A percentile compares a stretch with the other conserved stretches of the same genome.
These are phyloP conservation scores for Neckera pumila DNA, from an alignment of 225 moss, liverwort and hornwort genomes.

Conservation along the genomic window DNA sequence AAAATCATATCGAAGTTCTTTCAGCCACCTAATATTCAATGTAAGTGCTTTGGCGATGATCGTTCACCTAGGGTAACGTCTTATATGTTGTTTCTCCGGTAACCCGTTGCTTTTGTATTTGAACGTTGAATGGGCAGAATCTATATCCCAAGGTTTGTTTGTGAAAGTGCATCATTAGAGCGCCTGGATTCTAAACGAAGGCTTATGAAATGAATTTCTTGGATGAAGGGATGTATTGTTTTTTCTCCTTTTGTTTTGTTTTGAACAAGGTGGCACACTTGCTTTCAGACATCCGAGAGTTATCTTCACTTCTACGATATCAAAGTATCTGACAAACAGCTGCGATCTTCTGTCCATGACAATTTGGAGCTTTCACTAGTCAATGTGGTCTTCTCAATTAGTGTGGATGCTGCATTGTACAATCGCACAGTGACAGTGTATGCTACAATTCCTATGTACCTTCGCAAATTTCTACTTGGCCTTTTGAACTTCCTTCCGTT, in stretches of 20 bases:
- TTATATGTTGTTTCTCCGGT: not conserved
- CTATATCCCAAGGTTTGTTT: not conserved
- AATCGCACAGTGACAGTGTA: constrained; percentile 78
- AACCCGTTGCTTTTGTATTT: not conserved
- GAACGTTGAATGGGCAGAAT: not conserved
- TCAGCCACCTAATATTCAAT: not conserved
- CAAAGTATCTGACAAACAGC: constrained; percentile 60
- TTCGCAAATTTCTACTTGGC: not conserved
- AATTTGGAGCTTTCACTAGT: constrained; percentile 56
- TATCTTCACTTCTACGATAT: constrained; percentile 84
- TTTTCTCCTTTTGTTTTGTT: not conserved
- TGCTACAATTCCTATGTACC: constrained; percentile 1
- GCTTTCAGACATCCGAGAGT: constrained; percentile 78
- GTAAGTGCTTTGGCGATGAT: not conserved
- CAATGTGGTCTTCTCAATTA: constrained; percentile 49
- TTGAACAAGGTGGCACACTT: not conserved
- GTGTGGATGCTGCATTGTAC: constrained; percentile 61
- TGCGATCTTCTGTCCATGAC: constrained; percentile 70
- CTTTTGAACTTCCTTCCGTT: not conserved
- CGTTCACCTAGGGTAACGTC: not conserved
- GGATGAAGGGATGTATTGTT: not conserved
- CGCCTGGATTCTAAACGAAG: not conserved
- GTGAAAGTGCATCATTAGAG: not conserved
- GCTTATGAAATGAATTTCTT: not conserved
- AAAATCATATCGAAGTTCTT: not conserved